Evolutionary conservation across 495 filamentous ascomycete species (phyloP).

Genomic region (Collariella sp.): DNA sequence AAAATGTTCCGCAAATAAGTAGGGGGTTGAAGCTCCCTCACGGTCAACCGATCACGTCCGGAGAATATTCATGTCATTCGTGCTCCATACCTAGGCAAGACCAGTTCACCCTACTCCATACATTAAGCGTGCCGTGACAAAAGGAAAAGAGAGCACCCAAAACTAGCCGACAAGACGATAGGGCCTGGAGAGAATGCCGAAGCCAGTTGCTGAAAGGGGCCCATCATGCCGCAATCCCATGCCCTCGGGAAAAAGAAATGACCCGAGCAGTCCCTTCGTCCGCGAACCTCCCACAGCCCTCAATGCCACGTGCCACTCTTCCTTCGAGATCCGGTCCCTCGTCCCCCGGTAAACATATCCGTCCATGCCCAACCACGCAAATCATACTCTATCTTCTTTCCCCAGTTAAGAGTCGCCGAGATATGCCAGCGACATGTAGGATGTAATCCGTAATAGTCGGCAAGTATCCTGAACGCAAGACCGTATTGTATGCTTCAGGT

Average conservation of each 20-base stretch:
- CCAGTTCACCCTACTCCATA: conserved; percentile 8
- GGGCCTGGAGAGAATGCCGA: too few relatives aligned
- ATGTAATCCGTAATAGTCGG: conserved; percentile 10
- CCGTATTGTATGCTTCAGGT: conserved; percentile 16
- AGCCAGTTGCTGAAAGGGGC: too few relatives aligned
- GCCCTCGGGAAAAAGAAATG: too few relatives aligned
- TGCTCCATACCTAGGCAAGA: neutral
- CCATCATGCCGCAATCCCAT: too few relatives aligned
- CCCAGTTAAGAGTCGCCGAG: conserved; percentile 6
- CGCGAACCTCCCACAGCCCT: too few relatives aligned
- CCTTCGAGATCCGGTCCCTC: neutral
- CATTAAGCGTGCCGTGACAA: conserved; percentile 9
- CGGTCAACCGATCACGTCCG: neutral
- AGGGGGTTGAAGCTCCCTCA: too few relatives aligned
- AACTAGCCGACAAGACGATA: neutral
- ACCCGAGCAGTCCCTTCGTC: too few relatives aligned
- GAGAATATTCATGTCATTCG: neutral
- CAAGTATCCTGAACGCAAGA: conserved; percentile 23
- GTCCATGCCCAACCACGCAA: neutral
- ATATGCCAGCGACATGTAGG: conserved; percentile 7
- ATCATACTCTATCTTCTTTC: conserved; percentile 1
- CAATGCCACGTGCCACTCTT: too few relatives aligned
- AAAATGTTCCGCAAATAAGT: too few relatives aligned
- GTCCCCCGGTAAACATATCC: neutral
- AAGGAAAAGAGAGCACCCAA: neutral